These are phyloP conservation scores for Apiospora aurea DNA, from an alignment of 2,329 filamentous ascomycete genomes.

Conservation along the genomic window DNA sequence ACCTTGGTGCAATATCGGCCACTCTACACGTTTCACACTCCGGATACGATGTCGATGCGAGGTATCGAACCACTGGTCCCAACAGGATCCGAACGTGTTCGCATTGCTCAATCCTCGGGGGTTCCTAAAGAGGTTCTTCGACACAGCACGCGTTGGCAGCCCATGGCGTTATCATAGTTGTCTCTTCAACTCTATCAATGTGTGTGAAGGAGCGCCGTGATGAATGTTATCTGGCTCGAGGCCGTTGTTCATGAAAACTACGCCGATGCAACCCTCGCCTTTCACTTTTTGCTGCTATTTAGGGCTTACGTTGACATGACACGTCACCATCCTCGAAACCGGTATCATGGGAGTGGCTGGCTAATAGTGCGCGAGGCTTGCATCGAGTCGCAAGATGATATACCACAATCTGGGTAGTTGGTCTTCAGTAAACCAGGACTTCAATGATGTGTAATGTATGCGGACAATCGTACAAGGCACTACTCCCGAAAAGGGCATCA, in stretches of 20 bases:
- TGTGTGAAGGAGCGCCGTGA: background rate
- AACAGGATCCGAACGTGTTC: no score
- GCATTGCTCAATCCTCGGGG: no score
- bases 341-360: background rate
- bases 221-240: background rate
- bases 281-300: background rate
- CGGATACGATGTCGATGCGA: no score
- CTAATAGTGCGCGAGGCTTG: background rate
- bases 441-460: no score
- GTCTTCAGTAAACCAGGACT: background rate
- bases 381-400: background rate
- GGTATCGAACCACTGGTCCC: no score
- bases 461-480: background rate
- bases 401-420: background rate
- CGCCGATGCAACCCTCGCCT: background rate
- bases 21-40: no score
- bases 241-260: background rate
- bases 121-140: no score
- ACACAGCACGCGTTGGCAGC: no score
- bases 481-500: background rate
- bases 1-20: background rate
- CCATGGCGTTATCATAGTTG: no score
- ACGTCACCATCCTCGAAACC: background rate
- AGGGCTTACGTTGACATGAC: background rate
- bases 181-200: rapidly evolving